Base-by-base conservation (phyloP, 352 stramenopile genomes). In the Pythium periplocum region DNA sequence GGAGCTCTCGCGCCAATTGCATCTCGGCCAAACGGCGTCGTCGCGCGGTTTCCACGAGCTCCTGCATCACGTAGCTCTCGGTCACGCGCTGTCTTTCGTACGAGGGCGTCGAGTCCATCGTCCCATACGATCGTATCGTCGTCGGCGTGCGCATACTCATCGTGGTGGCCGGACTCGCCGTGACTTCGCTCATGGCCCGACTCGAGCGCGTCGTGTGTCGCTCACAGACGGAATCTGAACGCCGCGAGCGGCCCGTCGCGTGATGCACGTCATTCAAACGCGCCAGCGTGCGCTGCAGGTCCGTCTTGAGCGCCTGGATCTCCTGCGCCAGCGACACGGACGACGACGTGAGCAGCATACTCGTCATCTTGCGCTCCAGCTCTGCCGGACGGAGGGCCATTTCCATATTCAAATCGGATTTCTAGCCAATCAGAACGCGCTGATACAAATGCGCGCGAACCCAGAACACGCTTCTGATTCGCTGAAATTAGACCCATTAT, bases 231-330 rank as follows among this genome's bases (percentile, higher is more conserved):
- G 12, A 12, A 9, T 38, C 12, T 17, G 51, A 50, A 6, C 30
- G 41, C 40, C 4, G 31, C 35, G 53, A 8, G 35, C 12, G 38
- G 41, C 5, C 39, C 10, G 17, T 26, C 40, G 26, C 7, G 3
- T n/a, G 36, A 1, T 30, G 32, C 7, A 54, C 61, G n/a, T 66
- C 43, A 17, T 63, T 54, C 12, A 85, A 48, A 6, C 69, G 66
- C 38, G 64, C 62, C 33, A 88, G 54, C 34, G 78, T 72, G 61
- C 55, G 62, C 43, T 80, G 75, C 37, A 88, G 62, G 61, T 86
- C 73, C n/a, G 56, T 34, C 61, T 82, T 85, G 51, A 88, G 78
- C 60, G 66, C 75, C 10, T 75, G 69, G 48, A 88, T 64, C 61
- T 88, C 78, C 33, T 69, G 53, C 51, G 61, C 56, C 52, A 73